phyloP scores from a whole-genome alignment of 2,329 filamentous ascomycete genomes.

The Colletotrichum falcatum region DNA sequence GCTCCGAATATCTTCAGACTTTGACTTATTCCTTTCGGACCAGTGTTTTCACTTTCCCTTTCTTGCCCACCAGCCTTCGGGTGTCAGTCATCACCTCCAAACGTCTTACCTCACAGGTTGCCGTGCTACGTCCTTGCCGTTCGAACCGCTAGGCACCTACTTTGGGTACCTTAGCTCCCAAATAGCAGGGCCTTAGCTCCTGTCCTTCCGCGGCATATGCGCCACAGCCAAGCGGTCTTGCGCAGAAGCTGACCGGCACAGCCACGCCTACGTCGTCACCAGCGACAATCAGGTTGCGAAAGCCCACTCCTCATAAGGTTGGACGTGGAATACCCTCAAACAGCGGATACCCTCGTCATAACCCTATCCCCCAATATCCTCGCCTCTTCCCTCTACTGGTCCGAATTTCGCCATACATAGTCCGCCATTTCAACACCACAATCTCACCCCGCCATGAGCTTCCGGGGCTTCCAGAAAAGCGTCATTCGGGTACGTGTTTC shows the following conservation, averaged over 20 bases:
- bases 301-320: constrained; percentile 41
- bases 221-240: constrained; percentile 41
- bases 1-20: constrained; percentile 13
- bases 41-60: neutral
- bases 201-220: constrained; percentile 30
- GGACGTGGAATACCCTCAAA: constrained; percentile 40
- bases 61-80: neutral
- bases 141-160: constrained; percentile 24
- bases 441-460: constrained; percentile 78
- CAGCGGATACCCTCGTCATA: constrained; percentile 34
- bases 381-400: constrained; percentile 26
- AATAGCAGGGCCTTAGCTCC: constrained; percentile 29
- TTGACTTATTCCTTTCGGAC: neutral
- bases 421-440: constrained; percentile 33
- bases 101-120: neutral
- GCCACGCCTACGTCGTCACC: constrained; percentile 51
- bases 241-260: constrained; percentile 42
- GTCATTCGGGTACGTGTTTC: constrained; percentile 75
- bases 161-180: constrained; percentile 19
- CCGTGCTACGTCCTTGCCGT: constrained; percentile 16
- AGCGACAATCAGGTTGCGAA: constrained; percentile 42
- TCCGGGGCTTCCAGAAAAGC: constrained; percentile 95
- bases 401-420: constrained; percentile 17
- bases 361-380: constrained; percentile 28
- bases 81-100: constrained; percentile 8